Conservation (phyloP, 139 green algal genomes). For the Auxenochlorella pyrenoidosa region DNA sequence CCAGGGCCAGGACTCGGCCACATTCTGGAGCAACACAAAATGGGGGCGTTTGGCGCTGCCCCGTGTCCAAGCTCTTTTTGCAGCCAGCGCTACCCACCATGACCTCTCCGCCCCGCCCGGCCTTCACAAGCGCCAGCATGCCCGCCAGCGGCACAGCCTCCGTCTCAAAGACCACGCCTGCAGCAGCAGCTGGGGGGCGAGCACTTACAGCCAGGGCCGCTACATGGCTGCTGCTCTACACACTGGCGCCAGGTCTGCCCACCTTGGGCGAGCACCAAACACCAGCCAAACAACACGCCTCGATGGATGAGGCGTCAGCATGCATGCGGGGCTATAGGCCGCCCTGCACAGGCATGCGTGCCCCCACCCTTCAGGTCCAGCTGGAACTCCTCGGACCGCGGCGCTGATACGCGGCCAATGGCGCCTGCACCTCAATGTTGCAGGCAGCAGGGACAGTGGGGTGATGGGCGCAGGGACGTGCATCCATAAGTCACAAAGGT, state of each 20-base stretch:
- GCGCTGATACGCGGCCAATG: neutral
- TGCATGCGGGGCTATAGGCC: no score
- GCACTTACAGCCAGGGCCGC: neutral
- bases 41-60: no score
- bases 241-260: no score
- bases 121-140: neutral
- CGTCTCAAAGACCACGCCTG: constrained; percentile 24
- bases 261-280: no score
- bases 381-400: neutral
- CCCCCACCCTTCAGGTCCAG: constrained; percentile 23
- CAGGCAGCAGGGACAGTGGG: neutral
- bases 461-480: neutral
- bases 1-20: no score
- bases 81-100: neutral
- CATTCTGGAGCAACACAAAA: no score
- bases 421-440: neutral
- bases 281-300: no score
- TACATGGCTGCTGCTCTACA: no score
- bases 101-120: neutral
- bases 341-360: neutral
- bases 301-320: no score
- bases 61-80: neutral
- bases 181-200: no score
- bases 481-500: no score
- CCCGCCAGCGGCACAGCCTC: constrained; percentile 21